These are phyloP conservation scores for Solanum hybrid DNA, from an alignment of 305 asterid species.

Conservation along the genomic window DNA sequence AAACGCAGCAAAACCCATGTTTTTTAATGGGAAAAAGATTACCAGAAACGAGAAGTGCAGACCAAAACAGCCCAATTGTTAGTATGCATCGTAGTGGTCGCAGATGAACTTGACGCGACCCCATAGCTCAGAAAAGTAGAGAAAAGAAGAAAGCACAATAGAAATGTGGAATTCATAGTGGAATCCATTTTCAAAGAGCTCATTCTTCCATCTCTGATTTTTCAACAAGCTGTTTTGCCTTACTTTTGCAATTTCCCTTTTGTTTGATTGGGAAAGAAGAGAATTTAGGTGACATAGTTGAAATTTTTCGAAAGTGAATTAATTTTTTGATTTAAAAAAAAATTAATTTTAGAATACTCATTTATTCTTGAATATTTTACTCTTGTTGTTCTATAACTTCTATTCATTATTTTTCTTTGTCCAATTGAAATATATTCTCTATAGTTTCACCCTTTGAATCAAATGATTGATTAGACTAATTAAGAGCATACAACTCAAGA, in stretches of 20 bases:
- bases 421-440: too few relatives aligned
- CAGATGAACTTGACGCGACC: slow-evolving; percentile 17
- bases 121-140: slow-evolving; percentile 16
- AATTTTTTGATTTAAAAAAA: too few relatives aligned
- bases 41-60: slow-evolving; percentile 98
- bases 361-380: too few relatives aligned
- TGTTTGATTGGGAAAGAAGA: not conserved
- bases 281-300: not conserved
- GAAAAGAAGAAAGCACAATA: slow-evolving; percentile 14
- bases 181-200: not conserved
- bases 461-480: too few relatives aligned
- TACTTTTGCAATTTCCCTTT: not conserved
- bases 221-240: not conserved
- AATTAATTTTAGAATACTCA: too few relatives aligned
- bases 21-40: not conserved
- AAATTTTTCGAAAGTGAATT: too few relatives aligned
- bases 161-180: not conserved
- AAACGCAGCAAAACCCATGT: not conserved
- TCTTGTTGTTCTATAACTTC: too few relatives aligned
- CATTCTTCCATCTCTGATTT: not conserved
- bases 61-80: slow-evolving; percentile 94
- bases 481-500: too few relatives aligned
- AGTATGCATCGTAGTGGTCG: slow-evolving; percentile 58
- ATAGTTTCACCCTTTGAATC: too few relatives aligned
- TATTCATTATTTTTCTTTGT: too few relatives aligned